Conservation (phyloP, 345 rosid species). For the Trapa incisa region DNA sequence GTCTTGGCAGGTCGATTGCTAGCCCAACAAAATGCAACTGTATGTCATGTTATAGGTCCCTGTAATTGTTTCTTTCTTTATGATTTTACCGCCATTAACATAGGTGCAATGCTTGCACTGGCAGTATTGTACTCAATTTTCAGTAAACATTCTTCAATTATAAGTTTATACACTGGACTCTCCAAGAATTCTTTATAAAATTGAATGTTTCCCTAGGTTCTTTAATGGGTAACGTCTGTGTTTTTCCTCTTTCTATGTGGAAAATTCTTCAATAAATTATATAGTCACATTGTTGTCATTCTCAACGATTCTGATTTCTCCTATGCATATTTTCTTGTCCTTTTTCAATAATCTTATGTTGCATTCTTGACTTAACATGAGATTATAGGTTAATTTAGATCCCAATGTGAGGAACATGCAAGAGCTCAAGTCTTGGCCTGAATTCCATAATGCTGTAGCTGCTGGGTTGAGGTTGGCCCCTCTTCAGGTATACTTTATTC, state of each 20-base stretch:
- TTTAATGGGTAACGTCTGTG: neutral
- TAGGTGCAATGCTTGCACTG: neutral
- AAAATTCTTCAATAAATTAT: neutral
- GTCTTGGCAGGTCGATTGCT: slow-evolving; percentile 95
- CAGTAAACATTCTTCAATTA: neutral
- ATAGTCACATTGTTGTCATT: neutral
- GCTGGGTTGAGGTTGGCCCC: slow-evolving; percentile 92
- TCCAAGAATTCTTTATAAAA: neutral
- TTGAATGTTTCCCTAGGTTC: neutral
- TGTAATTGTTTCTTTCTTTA: neutral
- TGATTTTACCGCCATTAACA: neutral
- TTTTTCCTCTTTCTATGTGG: neutral
- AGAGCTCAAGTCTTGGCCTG: slow-evolving; percentile 97
- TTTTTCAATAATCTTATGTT: neutral
- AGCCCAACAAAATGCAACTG: slow-evolving; percentile 97
- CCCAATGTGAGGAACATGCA: slow-evolving; percentile 78
- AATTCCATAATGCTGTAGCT: slow-evolving; percentile 98
- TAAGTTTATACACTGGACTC: neutral
- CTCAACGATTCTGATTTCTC: neutral
- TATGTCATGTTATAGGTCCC: slow-evolving; percentile 27
- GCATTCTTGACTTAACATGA: neutral
- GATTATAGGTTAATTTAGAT: slow-evolving; percentile 74
- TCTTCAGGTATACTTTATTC: slow-evolving; percentile 48
- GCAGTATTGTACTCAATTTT: neutral
- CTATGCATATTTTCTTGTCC: neutral